phyloP scores from a whole-genome alignment of 805 yeast genomes.

The Lachancea kluyveri region DNA sequence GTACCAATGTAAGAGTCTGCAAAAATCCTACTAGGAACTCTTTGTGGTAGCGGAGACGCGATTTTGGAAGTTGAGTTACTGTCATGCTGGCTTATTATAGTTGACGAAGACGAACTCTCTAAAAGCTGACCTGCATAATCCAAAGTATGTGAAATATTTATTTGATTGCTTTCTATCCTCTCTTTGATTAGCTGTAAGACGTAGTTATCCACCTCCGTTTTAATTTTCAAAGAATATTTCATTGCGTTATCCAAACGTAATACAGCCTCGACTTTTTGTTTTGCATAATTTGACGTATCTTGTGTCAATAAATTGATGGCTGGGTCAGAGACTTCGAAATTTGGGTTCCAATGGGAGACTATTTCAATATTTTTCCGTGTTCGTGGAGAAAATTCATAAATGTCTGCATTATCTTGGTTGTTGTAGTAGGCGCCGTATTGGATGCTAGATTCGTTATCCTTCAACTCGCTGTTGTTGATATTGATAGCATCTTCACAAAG shows the following conservation, averaged over 20 bases:
- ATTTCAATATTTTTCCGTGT: conserved; percentile 50
- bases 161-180: conserved; percentile 47
- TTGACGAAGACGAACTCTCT: background rate
- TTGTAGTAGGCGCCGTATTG: conserved; percentile 17
- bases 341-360: conserved; percentile 31
- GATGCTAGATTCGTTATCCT: conserved; percentile 13
- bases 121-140: no score
- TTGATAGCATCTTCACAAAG: conserved; percentile 69
- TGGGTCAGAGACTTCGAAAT: conserved; percentile 37
- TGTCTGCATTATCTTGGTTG: conserved; percentile 1
- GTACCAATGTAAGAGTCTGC: conserved; percentile 36
- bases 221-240: conserved; percentile 68
- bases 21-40: conserved; percentile 27
- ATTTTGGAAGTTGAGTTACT: conserved; percentile 9
- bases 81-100: conserved; percentile 2
- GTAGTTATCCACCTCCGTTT: conserved; percentile 67
- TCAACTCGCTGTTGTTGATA: conserved; percentile 65
- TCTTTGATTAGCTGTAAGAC: conserved; percentile 59
- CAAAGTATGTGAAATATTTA: conserved; percentile 12
- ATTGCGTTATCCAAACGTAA: conserved; percentile 67
- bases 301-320: conserved; percentile 56
- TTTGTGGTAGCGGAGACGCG: conserved; percentile 24
- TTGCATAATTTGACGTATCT: conserved; percentile 59
- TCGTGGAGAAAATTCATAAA: conserved; percentile 48
- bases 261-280: conserved; percentile 63